These are phyloP conservation scores for Eucalyptus decipiens DNA, from an alignment of 345 rosid genomes.

Conservation along the genomic window DNA sequence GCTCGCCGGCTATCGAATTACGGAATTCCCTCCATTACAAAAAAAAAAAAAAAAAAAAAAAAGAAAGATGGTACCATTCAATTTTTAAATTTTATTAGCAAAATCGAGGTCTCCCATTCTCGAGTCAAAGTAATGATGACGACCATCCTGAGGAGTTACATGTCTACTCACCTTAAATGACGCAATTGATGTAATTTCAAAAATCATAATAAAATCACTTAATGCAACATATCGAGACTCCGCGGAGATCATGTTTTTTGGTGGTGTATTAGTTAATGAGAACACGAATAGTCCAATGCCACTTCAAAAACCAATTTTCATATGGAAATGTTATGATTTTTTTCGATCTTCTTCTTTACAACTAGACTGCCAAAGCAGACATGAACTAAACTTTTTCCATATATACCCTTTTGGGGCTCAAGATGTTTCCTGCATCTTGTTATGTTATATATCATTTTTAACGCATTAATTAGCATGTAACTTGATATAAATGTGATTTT, in stretches of 20 bases:
- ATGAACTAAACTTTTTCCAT: background rate
- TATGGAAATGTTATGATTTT: accelerated
- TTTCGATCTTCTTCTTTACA: background rate
- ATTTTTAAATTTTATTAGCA: background rate
- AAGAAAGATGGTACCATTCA: background rate
- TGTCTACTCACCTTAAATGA: background rate
- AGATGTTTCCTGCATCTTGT: background rate
- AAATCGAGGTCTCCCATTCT: background rate
- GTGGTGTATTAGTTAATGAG: background rate
- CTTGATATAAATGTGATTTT: background rate
- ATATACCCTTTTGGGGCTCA: background rate
- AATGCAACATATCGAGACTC: background rate
- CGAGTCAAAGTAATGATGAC: background rate
- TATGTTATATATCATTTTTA: accelerated
- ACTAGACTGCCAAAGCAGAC: accelerated
- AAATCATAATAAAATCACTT: background rate
- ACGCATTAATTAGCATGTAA: accelerated
- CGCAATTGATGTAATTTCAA: background rate
- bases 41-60: no score
- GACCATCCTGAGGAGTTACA: background rate
- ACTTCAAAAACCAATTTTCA: background rate
- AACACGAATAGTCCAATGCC: background rate
- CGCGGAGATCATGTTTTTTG: background rate
- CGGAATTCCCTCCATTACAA: no score
- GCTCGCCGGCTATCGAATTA: no score